Evolutionary conservation across 371 early-diverging fungal genomes (phyloP).

Genomic region (Smittium culicis): DNA sequence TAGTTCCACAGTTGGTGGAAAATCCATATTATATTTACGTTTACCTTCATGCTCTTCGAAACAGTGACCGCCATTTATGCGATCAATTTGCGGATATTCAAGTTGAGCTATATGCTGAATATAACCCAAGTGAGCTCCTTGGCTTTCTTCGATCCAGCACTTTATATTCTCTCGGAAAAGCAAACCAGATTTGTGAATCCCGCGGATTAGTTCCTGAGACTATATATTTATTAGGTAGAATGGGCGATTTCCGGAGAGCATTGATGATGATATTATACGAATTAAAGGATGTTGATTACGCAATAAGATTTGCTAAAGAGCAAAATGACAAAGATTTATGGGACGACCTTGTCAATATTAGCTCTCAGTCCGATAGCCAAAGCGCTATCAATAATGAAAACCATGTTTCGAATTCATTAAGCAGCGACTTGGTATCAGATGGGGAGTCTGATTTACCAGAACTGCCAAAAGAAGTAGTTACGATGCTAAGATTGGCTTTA

Average conservation of each 20-base stretch:
- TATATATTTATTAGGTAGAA: constrained; percentile 89
- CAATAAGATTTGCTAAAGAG: constrained; percentile 92
- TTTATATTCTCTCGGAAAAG: constrained; percentile 65
- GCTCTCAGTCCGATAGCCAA: constrained; percentile 25
- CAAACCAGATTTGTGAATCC: constrained; percentile 66
- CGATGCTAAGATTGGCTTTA: not conserved
- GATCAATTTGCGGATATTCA: constrained; percentile 73
- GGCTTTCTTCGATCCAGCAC: constrained; percentile 69
- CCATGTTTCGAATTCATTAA: not conserved
- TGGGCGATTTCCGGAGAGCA: constrained; percentile 88
- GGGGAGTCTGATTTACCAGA: not conserved
- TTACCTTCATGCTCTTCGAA: constrained; percentile 76
- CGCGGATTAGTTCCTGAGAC: constrained; percentile 83
- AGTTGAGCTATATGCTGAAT: constrained; percentile 86
- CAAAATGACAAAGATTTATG: constrained; percentile 90
- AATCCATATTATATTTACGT: constrained; percentile 52
- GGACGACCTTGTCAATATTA: constrained; percentile 64
- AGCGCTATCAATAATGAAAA: constrained; percentile 69
- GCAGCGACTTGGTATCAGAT: not conserved
- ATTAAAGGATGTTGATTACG: constrained; percentile 81
- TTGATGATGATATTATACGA: constrained; percentile 78
- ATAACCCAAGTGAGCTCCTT: constrained; percentile 54
- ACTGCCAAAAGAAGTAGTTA: constrained; percentile 30
- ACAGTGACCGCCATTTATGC: constrained; percentile 49
- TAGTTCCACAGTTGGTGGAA: constrained; percentile 47